phyloP scores from a whole-genome alignment of 352 stramenopile species.

The Phytophthora macrochlamydospora region DNA sequence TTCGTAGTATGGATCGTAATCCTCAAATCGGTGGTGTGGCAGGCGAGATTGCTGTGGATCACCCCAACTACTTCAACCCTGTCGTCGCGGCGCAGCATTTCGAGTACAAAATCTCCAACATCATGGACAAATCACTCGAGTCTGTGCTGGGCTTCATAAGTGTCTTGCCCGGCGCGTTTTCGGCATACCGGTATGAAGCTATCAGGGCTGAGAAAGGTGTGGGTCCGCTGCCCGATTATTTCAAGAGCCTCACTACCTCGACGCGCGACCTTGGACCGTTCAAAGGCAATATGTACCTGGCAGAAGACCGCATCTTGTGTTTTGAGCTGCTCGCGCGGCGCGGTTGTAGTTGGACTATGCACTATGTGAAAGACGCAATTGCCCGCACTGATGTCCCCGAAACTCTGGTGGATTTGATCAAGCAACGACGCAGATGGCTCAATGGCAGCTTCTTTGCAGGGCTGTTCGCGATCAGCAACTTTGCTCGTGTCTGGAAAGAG shows the following conservation, averaged over 20 bases:
- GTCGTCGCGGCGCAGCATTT: conserved; percentile 56
- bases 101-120: conserved; percentile 63
- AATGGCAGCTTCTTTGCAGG: conserved; percentile 71
- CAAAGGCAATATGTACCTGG: conserved; percentile 75
- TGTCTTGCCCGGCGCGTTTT: conserved; percentile 50
- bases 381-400: conserved; percentile 50
- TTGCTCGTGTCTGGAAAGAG: conserved; percentile 54
- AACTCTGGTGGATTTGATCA: conserved; percentile 64
- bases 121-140: conserved; percentile 63
- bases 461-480: conserved; percentile 62
- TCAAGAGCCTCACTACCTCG: conserved; percentile 50
- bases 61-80: conserved; percentile 54
- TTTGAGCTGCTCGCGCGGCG: conserved; percentile 61
- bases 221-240: conserved; percentile 53
- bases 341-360: conserved; percentile 48
- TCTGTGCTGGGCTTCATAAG: conserved; percentile 59
- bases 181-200: conserved; percentile 58
- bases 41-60: conserved; percentile 47
- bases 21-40: conserved; percentile 55
- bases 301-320: conserved; percentile 68
- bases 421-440: conserved; percentile 64
- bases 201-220: conserved; percentile 50
- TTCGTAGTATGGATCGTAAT: conserved; percentile 57
- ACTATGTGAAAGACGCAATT: conserved; percentile 62
- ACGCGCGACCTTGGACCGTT: conserved; percentile 55